Evolutionary conservation across 2,329 filamentous ascomycete genomes (phyloP).

Genomic region (Colletotrichum lupini): DNA sequence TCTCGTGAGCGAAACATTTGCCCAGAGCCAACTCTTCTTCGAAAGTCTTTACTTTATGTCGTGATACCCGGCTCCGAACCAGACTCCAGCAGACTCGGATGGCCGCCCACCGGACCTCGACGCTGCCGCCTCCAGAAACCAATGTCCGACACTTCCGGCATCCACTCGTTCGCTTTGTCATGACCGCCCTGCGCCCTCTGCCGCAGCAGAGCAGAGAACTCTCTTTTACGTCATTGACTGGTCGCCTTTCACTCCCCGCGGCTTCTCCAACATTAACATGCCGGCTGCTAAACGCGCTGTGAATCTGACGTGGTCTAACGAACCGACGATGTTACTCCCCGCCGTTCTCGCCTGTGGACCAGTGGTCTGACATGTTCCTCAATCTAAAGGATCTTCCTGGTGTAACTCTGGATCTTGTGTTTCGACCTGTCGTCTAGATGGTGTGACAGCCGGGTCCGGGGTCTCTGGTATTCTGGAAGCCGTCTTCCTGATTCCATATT

Average conservation of each 20-base stretch:
- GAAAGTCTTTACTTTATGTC: neutral
- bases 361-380: conserved; percentile 17
- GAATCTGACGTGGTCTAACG: neutral
- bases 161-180: conserved; percentile 15
- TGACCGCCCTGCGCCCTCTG: conserved; percentile 5
- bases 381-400: conserved; percentile 29
- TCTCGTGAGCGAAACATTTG: conserved; percentile 7
- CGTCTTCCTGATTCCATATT: conserved; percentile 4
- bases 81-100: neutral
- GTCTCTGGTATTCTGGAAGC: neutral
- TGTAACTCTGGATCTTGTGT: conserved; percentile 28
- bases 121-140: conserved; percentile 14
- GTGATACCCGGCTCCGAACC: neutral
- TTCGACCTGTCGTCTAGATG: conserved; percentile 25
- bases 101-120: conserved; percentile 8
- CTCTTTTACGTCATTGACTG: neutral
- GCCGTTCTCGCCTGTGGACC: neutral
- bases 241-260: neutral
- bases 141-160: conserved; percentile 31
- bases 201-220: neutral
- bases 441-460: conserved; percentile 24
- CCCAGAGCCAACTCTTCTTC: neutral
- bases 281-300: neutral
- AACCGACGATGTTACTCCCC: neutral
- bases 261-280: neutral